Base-by-base conservation (phyloP, 2,329 filamentous ascomycete genomes). In the Lojkania enalia region DNA sequence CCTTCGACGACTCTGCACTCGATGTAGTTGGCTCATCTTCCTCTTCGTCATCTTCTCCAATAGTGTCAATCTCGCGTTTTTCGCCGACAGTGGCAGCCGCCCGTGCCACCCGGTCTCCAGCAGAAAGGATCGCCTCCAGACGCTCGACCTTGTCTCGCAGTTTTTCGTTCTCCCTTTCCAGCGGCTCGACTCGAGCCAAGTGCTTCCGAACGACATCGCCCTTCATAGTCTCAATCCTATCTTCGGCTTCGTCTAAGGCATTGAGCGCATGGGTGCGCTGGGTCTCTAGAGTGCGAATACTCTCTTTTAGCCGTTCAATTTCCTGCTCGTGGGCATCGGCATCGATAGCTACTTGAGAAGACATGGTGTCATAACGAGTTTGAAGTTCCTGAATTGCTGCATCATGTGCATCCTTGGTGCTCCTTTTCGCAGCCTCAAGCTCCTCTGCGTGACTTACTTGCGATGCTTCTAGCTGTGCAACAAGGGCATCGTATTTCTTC, bases 181-280 rank as follows among this genome's bases (percentile, higher is more conserved):
- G 37, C 0, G 65, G 65, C 32, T 66, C 63, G 5, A 70, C 56
- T 9, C 55, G 55, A 7, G 66, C 66, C 4, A 70, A 46, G 35
- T 70, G 64, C 44, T 68, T 69, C 13, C 59, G 40, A 11, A 70
- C 66, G 0, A 70, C 66, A 21, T 68, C 60, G 20, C 49, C 59
- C 36, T 70, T 70, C 58, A 70, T 66, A 3, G 49, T 57, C 41
- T 70, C 66, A 29, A 70, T 66, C 13, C 57, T 49, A 37, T 62
- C 59, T 42, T 67, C 56, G 6, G 64, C 63, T n/a, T 64, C 60
- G 15, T 59, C 41, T 0, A 52, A 49, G 12, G 58, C 47, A 12
- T 44, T 14, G 2, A 38, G 5, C 9, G 55, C 63, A 42, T 57
- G 36, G 9, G 56, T 51, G 25, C 55, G 61, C 33, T 61, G 52